Conservation (phyloP, 768 basidiomycete species). For the Hygrophorus russula region DNA sequence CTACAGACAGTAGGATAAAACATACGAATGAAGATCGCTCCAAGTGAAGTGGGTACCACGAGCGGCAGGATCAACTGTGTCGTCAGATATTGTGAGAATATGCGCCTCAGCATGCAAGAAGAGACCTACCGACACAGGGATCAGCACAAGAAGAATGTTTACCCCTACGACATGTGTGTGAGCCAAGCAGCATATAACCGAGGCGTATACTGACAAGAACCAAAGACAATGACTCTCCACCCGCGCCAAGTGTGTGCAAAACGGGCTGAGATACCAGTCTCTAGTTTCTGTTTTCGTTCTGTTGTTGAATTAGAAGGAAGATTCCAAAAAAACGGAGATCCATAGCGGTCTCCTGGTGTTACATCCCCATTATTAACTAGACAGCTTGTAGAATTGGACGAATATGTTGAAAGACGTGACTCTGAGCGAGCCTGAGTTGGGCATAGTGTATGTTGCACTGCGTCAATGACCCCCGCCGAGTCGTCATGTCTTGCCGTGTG, state of each 20-base stretch:
- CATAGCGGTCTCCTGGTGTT: not conserved
- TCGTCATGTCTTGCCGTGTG: too few species aligned
- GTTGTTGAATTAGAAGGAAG: not conserved
- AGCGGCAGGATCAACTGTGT: constrained; percentile 46
- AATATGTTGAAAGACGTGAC: too few species aligned
- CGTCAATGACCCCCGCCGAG: too few species aligned
- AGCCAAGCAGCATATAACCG: not conserved
- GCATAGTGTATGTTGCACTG: too few species aligned
- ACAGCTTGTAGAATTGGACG: too few species aligned
- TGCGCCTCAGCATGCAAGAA: not conserved
- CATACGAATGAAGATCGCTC: constrained; percentile 54
- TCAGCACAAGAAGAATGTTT: constrained; percentile 51
- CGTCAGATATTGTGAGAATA: not conserved
- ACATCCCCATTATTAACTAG: too few species aligned
- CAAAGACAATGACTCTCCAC: constrained; percentile 41
- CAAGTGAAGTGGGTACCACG: constrained; percentile 34
- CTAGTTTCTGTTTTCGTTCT: not conserved
- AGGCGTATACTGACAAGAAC: constrained; percentile 37
- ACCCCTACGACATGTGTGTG: constrained; percentile 37
- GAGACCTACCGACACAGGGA: constrained; percentile 55
- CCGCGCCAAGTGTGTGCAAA: constrained; percentile 18
- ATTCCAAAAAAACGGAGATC: not conserved
- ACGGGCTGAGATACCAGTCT: not conserved
- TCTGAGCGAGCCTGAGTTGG: too few species aligned
- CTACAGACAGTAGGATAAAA: constrained; percentile 1